These are phyloP conservation scores for Tillandsia fasciculata DNA, from an alignment of 176 grass and related monocot species.

Conservation along the genomic window DNA sequence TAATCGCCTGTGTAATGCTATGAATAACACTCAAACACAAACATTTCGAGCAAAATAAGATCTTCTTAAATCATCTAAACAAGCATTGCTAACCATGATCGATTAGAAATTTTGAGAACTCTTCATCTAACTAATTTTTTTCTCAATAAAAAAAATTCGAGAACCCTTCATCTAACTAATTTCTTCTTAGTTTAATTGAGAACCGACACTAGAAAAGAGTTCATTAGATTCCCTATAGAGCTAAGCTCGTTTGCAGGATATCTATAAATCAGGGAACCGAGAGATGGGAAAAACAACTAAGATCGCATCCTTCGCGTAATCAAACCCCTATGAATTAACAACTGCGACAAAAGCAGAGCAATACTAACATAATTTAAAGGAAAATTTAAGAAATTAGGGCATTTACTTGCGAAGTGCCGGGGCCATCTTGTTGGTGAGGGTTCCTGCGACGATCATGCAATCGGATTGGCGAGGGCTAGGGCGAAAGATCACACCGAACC, in stretches of 20 bases:
- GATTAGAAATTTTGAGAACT: too few species aligned
- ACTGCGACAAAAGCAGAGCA: background rate
- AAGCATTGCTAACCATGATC: background rate
- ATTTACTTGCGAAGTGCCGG: conserved; percentile 81
- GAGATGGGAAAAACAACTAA: background rate
- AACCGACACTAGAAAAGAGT: background rate
- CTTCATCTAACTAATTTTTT: too few species aligned
- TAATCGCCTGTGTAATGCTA: too few species aligned
- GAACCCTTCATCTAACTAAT: too few species aligned
- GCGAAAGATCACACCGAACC: conserved; percentile 93
- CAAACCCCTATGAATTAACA: background rate
- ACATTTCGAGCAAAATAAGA: too few species aligned
- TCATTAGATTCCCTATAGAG: background rate
- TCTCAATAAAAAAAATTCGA: too few species aligned
- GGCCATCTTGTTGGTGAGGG: conserved; percentile 94
- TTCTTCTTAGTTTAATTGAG: too few species aligned
- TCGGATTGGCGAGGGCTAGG: conserved; percentile 87
- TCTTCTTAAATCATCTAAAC: background rate
- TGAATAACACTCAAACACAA: too few species aligned
- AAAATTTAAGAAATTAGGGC: background rate
- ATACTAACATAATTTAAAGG: background rate
- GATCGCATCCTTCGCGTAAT: background rate
- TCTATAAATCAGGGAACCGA: background rate
- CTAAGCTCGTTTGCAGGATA: background rate
- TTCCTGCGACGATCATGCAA: conserved; percentile 94